Percentiles rank a stretch among this genome's conserved stretches.
phyloP scores from a whole-genome alignment of 1,139 yeast species.

The Diutina catenulata region DNA sequence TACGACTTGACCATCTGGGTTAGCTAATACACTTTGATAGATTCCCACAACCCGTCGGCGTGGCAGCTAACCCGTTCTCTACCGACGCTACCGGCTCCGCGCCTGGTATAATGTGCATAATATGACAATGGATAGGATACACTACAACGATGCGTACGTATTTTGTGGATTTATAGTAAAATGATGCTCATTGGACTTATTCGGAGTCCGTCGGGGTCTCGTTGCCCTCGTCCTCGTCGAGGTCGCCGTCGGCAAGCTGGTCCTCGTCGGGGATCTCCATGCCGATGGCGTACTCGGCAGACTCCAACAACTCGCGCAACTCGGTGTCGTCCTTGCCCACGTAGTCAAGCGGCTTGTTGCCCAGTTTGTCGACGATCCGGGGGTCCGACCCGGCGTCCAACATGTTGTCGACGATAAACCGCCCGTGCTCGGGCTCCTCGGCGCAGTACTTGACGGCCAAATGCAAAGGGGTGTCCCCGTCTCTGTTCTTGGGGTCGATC shows the following conservation, averaged over 20 bases:
- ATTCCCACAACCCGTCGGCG: no score
- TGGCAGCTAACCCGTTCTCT: no score
- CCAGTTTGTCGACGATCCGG: constrained; percentile 26
- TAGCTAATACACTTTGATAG: not conserved
- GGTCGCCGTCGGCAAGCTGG: constrained; percentile 17
- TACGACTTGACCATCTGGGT: constrained; percentile 4
- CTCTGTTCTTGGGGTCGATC: constrained; percentile 67
- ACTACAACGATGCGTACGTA: no score
- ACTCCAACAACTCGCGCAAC: constrained; percentile 53
- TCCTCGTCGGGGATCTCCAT: constrained; percentile 5
- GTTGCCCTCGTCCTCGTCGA: constrained; percentile 11
- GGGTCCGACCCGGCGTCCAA: constrained; percentile 93
- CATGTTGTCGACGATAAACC: constrained; percentile 65
- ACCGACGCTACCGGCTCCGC: no score
- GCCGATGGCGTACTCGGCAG: constrained; percentile 64
- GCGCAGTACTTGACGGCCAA: constrained; percentile 65
- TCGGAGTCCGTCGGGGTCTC: constrained; percentile 2
- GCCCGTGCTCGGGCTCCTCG: constrained; percentile 79
- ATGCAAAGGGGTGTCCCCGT: constrained; percentile 86
- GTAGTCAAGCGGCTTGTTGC: constrained; percentile 66
- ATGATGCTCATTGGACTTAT: no score
- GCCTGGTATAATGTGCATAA: no score
- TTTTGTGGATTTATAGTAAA: no score
- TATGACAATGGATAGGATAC: no score
- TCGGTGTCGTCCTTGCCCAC: constrained; percentile 34